Evolutionary conservation across 1,139 yeast species (phyloP).

Genomic region (Debaryomycetaceae sp.): DNA sequence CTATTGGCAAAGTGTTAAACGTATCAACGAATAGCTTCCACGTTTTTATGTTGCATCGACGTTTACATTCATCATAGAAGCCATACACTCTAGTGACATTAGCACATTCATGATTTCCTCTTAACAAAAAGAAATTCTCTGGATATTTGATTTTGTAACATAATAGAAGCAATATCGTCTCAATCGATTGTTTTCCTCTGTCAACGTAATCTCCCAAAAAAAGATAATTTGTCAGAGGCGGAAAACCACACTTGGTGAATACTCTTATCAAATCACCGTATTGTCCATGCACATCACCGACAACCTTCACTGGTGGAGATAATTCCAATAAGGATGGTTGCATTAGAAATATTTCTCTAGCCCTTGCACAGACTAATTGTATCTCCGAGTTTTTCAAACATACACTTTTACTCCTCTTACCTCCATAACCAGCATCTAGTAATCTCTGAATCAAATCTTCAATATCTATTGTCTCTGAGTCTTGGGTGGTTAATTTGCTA

Average conservation of each 20-base stretch:
- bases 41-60: conserved; percentile 74
- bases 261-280: conserved; percentile 71
- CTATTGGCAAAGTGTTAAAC: conserved; percentile 89
- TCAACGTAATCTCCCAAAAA: conserved; percentile 87
- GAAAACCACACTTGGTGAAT: conserved; percentile 74
- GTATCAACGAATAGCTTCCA: conserved; percentile 95
- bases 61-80: conserved; percentile 81
- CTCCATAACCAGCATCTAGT: conserved; percentile 92
- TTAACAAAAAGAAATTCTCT: conserved; percentile 74
- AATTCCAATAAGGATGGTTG: conserved; percentile 77
- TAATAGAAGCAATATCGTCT: conserved; percentile 66
- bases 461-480: conserved; percentile 52
- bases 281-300: conserved; percentile 88
- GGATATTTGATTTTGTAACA: conserved; percentile 81
- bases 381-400: conserved; percentile 88
- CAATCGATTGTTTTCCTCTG: conserved; percentile 79
- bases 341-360: conserved; percentile 64
- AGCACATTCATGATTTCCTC: conserved; percentile 88
- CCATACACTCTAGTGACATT: conserved; percentile 83
- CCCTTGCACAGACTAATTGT: conserved; percentile 71
- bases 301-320: conserved; percentile 82
- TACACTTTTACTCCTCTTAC: conserved; percentile 84
- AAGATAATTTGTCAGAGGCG: conserved; percentile 73
- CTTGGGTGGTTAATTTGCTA: background rate
- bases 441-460: conserved; percentile 88